Evolutionary conservation across 768 basidiomycete species (phyloP).

Genomic region (Boletus rex-veris): DNA sequence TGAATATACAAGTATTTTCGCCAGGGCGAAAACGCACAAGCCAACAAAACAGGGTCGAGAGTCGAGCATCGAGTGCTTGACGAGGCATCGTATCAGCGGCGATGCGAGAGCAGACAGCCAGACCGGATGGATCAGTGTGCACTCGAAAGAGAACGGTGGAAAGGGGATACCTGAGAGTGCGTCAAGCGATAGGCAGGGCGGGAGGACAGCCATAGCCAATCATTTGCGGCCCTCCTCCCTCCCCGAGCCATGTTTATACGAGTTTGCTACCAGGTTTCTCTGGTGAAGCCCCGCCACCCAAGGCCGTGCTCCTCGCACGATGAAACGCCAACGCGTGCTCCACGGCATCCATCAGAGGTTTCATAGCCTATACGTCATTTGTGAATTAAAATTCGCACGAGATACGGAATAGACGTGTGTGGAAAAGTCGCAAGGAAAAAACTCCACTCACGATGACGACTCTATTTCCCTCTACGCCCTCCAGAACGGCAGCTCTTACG

Average conservation of each 20-base stretch:
- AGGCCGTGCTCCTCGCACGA: constrained; percentile 34
- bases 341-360: constrained; percentile 68
- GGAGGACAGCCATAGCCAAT: background rate
- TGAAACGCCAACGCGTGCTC: constrained; percentile 68
- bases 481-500: constrained; percentile 55
- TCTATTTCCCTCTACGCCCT: constrained; percentile 57
- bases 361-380: constrained; percentile 56
- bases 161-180: background rate
- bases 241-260: background rate
- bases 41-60: too few species aligned
- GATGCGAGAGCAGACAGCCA: background rate
- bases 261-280: constrained; percentile 11
- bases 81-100: background rate
- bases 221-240: background rate
- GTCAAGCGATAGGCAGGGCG: background rate
- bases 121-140: background rate
- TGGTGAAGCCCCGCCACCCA: constrained; percentile 5
- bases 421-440: too few species aligned
- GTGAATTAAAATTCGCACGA: too few species aligned
- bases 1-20: constrained; percentile 2
- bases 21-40: too few species aligned
- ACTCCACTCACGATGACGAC: constrained; percentile 58
- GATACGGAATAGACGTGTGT: too few species aligned
- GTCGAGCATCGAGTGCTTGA: too few species aligned
- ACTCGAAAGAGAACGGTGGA: background rate